Base-by-base conservation (phyloP, 1,284 basidiomycete species). In the Cystobasidium slooffiae region DNA sequence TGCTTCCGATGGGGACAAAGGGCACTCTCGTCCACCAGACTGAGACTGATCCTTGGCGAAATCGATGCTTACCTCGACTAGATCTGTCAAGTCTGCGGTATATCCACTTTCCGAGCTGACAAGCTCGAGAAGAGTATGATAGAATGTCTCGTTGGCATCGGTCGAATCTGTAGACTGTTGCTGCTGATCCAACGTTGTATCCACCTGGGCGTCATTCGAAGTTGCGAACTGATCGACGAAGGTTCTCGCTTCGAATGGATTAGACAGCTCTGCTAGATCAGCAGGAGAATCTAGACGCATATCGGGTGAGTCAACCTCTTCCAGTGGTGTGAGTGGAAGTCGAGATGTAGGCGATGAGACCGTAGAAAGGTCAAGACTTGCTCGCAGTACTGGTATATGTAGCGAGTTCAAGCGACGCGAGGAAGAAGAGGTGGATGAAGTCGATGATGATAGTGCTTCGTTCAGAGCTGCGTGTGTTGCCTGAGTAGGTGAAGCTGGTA, bases 61-160 rank as follows among this genome's bases (percentile, higher is more conserved):
- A 47, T 51, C 65, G 5, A 70, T 44, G 81, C 87, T 78, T 81
- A 92, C 91, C 77, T 86, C 87, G 58, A 93, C 89, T 53, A 97
- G 86, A 14, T 87, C 86, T 73, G 88, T 87, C 77, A 97, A 82
- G 81, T 94, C 92, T 66, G 86, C 82, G 14, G 93, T 85, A 81
- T 96, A 97, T 6, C 88, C 88, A 20, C 88, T 85, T 83, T 97
- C 94, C 0, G 93, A 94, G 75, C 88, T 86, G 44, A 95, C 85
- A 44, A 97, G 85, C 83, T 97, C 94, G 78, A 87, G 84, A 73
- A 93, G 85, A 1, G 90, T 89, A 77, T 92, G 88, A 76, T 86
- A 88, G 43, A 73, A 73, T 6, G 62, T 73, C 44, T 73, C 70
- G 41, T 66, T 46, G 14, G 52, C 70, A 31, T 61, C 64, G 39